Conservation (phyloP, 768 basidiomycete genomes). For the Mrakia hoshinonis region DNA sequence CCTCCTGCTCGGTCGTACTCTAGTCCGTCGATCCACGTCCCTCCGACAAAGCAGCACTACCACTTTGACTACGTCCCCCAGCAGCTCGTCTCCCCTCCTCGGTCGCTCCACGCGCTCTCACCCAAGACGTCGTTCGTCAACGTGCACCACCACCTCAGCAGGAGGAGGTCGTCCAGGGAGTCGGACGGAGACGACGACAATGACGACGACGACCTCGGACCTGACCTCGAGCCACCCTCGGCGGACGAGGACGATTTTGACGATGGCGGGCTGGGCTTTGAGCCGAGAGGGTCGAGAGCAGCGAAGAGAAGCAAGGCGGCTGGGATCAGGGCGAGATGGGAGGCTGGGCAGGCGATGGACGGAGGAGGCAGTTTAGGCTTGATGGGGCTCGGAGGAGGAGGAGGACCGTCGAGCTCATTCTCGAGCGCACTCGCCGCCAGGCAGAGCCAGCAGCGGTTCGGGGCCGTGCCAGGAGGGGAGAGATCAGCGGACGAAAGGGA, state of each 20-base stretch:
- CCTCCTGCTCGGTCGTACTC: neutral
- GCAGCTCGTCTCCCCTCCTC: neutral
- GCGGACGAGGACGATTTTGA: neutral
- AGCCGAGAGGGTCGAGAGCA: neutral
- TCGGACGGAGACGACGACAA: slow-evolving; percentile 1
- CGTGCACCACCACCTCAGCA: neutral
- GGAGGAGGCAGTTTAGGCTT: neutral
- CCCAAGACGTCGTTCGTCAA: neutral
- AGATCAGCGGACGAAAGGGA: slow-evolving; percentile 11
- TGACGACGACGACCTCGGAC: neutral
- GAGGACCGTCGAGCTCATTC: neutral
- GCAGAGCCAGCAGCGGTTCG: neutral
- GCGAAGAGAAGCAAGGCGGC: neutral
- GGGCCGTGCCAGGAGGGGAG: neutral
- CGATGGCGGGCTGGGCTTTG: neutral
- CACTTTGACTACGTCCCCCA: slow-evolving; percentile 4
- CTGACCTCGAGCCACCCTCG: too few relatives aligned
- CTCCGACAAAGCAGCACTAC: neutral
- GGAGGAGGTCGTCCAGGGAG: neutral
- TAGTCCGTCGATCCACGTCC: neutral
- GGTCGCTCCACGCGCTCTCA: neutral
- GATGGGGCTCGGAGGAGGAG: neutral
- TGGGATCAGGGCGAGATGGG: neutral
- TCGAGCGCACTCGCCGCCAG: neutral
- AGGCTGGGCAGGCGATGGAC: neutral